Evolutionary conservation across 1,139 yeast genomes (phyloP).

Genomic region (Yamadazyma taylorii): DNA sequence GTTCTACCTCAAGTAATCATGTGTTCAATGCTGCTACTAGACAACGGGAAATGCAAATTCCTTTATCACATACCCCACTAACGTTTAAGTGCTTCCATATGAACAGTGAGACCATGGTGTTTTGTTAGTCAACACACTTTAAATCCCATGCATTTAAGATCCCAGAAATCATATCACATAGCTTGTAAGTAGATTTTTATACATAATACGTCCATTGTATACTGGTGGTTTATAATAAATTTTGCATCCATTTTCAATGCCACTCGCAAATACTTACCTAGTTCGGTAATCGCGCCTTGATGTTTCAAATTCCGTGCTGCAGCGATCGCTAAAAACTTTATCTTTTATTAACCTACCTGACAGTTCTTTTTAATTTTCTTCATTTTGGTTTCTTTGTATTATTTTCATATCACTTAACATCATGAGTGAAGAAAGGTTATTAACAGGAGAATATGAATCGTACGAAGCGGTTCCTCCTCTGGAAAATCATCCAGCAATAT

Average conservation of each 20-base stretch:
- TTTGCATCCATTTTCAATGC: slow-evolving; percentile 1
- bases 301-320: no score
- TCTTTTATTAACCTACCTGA: no score
- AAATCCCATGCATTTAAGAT: neutral
- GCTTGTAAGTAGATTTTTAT: neutral
- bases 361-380: no score
- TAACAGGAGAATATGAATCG: slow-evolving; percentile 27
- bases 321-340: no score
- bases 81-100: slow-evolving; percentile 9
- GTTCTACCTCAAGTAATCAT: slow-evolving; percentile 5
- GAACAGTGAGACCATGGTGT: slow-evolving; percentile 5
- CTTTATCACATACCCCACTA: slow-evolving; percentile 5
- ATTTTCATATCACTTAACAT: neutral
- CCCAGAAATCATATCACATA: neutral
- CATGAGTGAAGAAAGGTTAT: slow-evolving; percentile 34
- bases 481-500: no score
- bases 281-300: slow-evolving; percentile 1
- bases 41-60: slow-evolving; percentile 6
- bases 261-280: slow-evolving; percentile 2
- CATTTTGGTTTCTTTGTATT: neutral
- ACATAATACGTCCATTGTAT: neutral
- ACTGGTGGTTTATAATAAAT: no score
- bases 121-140: slow-evolving; percentile 11
- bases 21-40: slow-evolving; percentile 5
- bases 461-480: slow-evolving; percentile 14